These are phyloP conservation scores for Geoglossum cookeanum DNA, from an alignment of 2,329 filamentous ascomycete genomes.

Conservation along the genomic window DNA sequence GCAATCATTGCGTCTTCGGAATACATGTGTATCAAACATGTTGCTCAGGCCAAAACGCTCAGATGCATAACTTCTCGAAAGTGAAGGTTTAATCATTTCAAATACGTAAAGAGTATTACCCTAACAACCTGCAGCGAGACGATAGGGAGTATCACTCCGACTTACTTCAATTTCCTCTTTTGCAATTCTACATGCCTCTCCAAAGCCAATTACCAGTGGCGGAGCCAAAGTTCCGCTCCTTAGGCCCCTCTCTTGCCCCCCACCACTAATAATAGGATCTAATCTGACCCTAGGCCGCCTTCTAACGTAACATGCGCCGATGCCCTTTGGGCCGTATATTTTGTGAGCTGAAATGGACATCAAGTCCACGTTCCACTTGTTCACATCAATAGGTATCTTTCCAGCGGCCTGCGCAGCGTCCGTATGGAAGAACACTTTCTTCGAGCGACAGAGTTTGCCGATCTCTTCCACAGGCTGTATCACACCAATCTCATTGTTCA, in stretches of 20 bases:
- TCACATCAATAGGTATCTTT: conserved; percentile 92
- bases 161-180: conserved; percentile 79
- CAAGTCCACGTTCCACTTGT: conserved; percentile 92
- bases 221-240: conserved; percentile 88
- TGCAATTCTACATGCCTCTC: conserved; percentile 85
- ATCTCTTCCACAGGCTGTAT: conserved; percentile 92
- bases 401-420: conserved; percentile 95
- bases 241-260: conserved; percentile 87
- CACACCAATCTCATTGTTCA: conserved; percentile 99
- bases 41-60: conserved; percentile 43
- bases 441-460: conserved; percentile 72
- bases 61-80: conserved; percentile 80
- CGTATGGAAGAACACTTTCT: conserved; percentile 96
- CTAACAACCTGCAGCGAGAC: conserved; percentile 5
- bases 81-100: conserved; percentile 57
- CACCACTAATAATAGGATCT: conserved; percentile 88
- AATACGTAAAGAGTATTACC: conserved; percentile 6
- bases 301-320: conserved; percentile 90
- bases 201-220: conserved; percentile 75
- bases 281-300: conserved; percentile 82
- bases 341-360: conserved; percentile 99
- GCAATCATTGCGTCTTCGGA: not conserved
- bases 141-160: conserved; percentile 13
- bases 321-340: conserved; percentile 94
- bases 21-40: conserved; percentile 16